phyloP scores from a whole-genome alignment of 148 eudicot species.

The Fagopyrum homotropicum region DNA sequence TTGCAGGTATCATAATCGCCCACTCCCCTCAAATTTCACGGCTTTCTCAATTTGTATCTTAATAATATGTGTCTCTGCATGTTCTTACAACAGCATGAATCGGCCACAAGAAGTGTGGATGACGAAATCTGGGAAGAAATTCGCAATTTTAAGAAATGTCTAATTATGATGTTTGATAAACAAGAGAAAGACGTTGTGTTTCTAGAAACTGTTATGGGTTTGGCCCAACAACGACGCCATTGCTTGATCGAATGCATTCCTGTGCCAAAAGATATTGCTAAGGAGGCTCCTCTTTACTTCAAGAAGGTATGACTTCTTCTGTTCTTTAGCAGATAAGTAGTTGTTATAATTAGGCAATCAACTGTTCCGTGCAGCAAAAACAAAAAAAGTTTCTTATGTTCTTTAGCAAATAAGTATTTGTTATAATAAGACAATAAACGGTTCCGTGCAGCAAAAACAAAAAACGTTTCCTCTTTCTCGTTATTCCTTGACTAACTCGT shows the following conservation, averaged over 20 bases:
- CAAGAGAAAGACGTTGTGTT: constrained; percentile 86
- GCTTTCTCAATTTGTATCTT: background rate
- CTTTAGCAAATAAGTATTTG: background rate
- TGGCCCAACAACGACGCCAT: constrained; percentile 80
- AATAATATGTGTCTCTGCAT: background rate
- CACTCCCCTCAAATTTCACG: background rate
- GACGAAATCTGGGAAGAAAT: constrained; percentile 93
- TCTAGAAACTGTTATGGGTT: constrained; percentile 81
- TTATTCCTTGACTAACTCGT: too few relatives aligned
- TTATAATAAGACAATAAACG: background rate
- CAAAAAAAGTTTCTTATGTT: background rate
- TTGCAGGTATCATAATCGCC: constrained; percentile 47
- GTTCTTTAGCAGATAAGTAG: background rate
- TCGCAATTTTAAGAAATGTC: constrained; percentile 94
- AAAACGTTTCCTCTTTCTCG: background rate
- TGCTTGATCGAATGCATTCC: constrained; percentile 96
- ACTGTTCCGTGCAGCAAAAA: background rate
- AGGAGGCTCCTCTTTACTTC: constrained; percentile 80
- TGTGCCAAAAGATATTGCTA: constrained; percentile 56
- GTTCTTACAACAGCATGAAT: constrained; percentile 62
- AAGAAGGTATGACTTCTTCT: constrained; percentile 50
- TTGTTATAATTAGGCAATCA: too few relatives aligned
- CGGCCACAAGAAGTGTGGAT: constrained; percentile 74
- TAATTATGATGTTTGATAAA: constrained; percentile 89
- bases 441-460: background rate